A percentile compares a stretch with the other conserved stretches of the same genome.
These are phyloP conservation scores for Fusarium xyrophilum DNA, from an alignment of 2,329 filamentous ascomycete species.

Conservation along the genomic window DNA sequence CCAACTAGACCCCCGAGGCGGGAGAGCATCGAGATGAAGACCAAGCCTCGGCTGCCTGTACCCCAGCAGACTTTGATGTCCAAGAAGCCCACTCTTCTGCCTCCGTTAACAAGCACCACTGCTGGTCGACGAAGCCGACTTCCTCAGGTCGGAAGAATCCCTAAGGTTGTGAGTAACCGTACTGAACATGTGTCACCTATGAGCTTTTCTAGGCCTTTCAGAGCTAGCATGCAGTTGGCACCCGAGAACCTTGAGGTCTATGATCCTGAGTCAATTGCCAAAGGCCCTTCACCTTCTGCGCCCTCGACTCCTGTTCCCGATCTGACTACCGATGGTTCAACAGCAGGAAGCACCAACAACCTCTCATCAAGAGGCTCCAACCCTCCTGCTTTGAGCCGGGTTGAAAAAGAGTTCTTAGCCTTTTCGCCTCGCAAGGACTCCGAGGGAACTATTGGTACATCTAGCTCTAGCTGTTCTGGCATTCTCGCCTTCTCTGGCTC, in stretches of 20 bases:
- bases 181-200: constrained; percentile 72
- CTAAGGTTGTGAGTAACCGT: constrained; percentile 75
- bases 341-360: constrained; percentile 44
- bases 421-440: constrained; percentile 79
- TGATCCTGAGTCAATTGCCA: constrained; percentile 53
- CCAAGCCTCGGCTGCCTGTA: constrained; percentile 12
- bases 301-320: constrained; percentile 50
- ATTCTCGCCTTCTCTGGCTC: constrained; percentile 65
- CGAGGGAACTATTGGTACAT: constrained; percentile 58
- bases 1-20: not conserved
- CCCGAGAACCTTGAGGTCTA: constrained; percentile 41
- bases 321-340: constrained; percentile 47
- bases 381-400: constrained; percentile 40
- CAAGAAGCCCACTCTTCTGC: constrained; percentile 9
- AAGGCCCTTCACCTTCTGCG: constrained; percentile 55
- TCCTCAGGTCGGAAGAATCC: constrained; percentile 84
- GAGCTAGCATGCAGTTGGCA: constrained; percentile 55
- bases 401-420: constrained; percentile 69
- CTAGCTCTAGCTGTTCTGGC: constrained; percentile 70
- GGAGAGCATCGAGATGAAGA: not conserved
- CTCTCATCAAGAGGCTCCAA: constrained; percentile 44
- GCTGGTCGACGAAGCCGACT: constrained; percentile 62
- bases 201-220: constrained; percentile 87
- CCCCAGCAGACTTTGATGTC: constrained; percentile 1
- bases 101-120: not conserved